Evolutionary conservation across 2,329 filamentous ascomycete species (phyloP).

Genomic region (Hymenotorrendiella dingleyae): DNA sequence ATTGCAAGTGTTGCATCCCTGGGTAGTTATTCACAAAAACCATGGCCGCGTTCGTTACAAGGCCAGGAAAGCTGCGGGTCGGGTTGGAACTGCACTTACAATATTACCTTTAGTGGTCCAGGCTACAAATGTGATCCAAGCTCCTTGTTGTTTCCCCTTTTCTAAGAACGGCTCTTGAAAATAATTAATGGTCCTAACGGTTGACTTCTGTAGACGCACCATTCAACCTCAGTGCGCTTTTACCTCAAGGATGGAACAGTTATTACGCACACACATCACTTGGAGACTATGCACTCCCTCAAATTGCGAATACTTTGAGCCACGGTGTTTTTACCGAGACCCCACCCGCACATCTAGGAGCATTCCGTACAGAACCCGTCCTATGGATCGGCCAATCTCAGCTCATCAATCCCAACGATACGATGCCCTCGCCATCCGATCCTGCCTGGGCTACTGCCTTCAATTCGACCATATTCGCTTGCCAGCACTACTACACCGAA

Average conservation of each 20-base stretch:
- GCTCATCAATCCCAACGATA: neutral
- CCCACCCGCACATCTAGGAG: neutral
- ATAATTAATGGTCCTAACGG: too few relatives aligned
- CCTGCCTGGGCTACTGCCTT: neutral
- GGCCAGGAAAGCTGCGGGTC: neutral
- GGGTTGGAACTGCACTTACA: conserved; percentile 6
- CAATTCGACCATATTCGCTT: neutral
- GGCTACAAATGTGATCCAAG: conserved; percentile 5
- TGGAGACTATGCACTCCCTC: neutral
- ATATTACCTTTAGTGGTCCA: conserved; percentile 3
- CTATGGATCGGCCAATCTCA: conserved; percentile 3
- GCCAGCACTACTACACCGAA: conserved; percentile 1
- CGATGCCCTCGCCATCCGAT: neutral
- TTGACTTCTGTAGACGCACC: conserved; percentile 1
- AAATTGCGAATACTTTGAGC: neutral
- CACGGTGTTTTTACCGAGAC: neutral
- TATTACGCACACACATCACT: conserved; percentile 1
- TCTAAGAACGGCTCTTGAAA: too few relatives aligned
- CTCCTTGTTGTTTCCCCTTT: too few relatives aligned
- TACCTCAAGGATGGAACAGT: neutral
- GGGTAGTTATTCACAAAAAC: conserved; percentile 1
- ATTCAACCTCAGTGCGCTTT: neutral
- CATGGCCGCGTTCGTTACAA: neutral
- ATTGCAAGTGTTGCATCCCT: neutral
- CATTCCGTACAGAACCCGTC: conserved; percentile 3